A percentile compares a stretch with the other conserved stretches of the same genome.
Conservation (phyloP, 31 red algal genomes). For the Bonnemaisonia californica region DNA sequence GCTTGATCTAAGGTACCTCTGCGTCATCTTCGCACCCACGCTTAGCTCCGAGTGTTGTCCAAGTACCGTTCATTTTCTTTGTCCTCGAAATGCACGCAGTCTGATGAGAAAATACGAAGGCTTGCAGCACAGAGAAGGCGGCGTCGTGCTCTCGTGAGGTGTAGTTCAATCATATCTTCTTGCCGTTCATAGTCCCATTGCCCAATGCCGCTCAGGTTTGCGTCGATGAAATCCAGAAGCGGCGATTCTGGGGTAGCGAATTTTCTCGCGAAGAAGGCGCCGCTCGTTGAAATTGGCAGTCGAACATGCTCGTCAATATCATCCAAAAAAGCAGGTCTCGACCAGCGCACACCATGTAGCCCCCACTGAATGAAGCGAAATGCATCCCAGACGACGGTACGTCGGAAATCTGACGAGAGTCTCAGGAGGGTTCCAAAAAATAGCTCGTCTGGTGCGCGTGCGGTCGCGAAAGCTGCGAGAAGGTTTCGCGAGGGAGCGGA, state of each 20-base stretch:
- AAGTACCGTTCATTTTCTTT: too few relatives aligned
- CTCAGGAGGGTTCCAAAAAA: constrained; percentile 50
- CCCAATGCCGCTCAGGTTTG: constrained; percentile 28
- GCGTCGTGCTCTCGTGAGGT: too few relatives aligned
- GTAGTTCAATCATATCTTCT: too few relatives aligned
- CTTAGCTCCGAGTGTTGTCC: too few relatives aligned
- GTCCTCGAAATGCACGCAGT: too few relatives aligned
- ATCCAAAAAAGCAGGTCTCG: constrained; percentile 36
- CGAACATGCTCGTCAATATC: constrained; percentile 29
- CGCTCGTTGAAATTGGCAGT: constrained; percentile 16
- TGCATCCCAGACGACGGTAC: constrained; percentile 43
- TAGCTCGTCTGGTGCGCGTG: constrained; percentile 44
- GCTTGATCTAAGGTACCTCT: too few relatives aligned
- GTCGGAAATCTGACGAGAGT: constrained; percentile 6
- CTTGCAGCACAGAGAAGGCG: too few relatives aligned
- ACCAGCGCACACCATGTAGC: constrained; percentile 12
- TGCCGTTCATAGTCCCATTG: constrained; percentile 11
- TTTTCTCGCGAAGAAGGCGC: constrained; percentile 65
- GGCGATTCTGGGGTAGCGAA: constrained; percentile 22
- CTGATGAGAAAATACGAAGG: too few relatives aligned
- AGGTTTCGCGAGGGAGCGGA: constrained; percentile 25
- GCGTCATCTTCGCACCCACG: too few relatives aligned
- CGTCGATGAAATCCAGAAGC: constrained; percentile 46
- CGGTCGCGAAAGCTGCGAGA: constrained; percentile 37
- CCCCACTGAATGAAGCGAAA: constrained; percentile 50